Evolutionary conservation across 148 eudicot species (phyloP), one percentile per base, ranked within the genome.

Genomic region (Chenopodium quinoa): DNA sequence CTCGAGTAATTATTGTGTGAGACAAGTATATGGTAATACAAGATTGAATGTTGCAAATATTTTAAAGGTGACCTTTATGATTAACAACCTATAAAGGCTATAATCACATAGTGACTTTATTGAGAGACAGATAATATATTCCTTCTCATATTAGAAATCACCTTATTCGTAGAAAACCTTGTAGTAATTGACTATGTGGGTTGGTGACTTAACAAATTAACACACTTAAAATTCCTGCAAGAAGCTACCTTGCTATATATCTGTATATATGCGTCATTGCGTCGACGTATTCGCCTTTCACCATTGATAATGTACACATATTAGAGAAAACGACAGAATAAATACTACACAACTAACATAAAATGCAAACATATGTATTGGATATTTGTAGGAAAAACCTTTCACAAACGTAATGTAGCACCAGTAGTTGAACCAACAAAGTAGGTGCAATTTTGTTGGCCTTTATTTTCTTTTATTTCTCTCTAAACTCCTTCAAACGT

Each of bases 371-470:
- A 71, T 71, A 63, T 37, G 8, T 75, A 75, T 75, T 65, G 48
- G 72, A 66, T 48, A 50, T 66, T 10, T 66, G 44, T 27, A 67
- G 25, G 47, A 25, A 68, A 11, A 19, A 40, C 54, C 75, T 67
- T 75, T 46, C 56, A 81, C 50, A 68, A 75, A 81, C 83, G 83
- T 75, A 76, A 81, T 81, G 44, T 54, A 17, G 67, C 63, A 3
- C 75, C 56, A 81, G 83, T 81, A 67, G 83, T 81, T 81, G 79
- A 81, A 76, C 83, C 58, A 81, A 63, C 71, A 68, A 81, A 67
- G 74, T 81, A 81, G 83, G 83, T 81, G 56, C 58, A 75, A 32
- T 75, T 75, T 81, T 50, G 83, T 81, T 81, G 75, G 79, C 50
- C 23, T 48, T n/a, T 5, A 34, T 19, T 77, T 12, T 75, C 44